Evolutionary conservation across 1,284 basidiomycete species (phyloP).

Genomic region (Trichosporon sp.): DNA sequence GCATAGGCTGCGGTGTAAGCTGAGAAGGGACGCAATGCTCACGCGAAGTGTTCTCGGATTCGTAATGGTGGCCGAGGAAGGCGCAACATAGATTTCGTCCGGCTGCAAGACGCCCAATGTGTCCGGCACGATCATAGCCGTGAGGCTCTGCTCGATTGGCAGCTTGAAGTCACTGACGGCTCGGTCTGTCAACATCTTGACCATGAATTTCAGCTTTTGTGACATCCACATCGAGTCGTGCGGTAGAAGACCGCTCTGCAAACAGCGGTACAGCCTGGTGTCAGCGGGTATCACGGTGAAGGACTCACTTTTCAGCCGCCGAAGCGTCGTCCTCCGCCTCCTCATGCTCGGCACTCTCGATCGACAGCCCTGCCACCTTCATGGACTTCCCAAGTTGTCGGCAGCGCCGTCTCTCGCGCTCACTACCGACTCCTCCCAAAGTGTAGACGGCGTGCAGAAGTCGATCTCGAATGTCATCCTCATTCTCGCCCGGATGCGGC

Average conservation of each 20-base stretch:
- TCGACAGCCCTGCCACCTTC: conserved; percentile 25
- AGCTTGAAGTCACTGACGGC: conserved; percentile 26
- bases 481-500: conserved; percentile 19
- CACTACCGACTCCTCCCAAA: conserved; percentile 29
- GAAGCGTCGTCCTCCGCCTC: conserved; percentile 10
- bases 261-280: conserved; percentile 6
- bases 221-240: conserved; percentile 16
- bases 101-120: conserved; percentile 26
- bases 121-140: conserved; percentile 40
- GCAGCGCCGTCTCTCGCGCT: conserved; percentile 22
- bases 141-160: conserved; percentile 25
- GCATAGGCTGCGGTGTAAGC: conserved; percentile 14
- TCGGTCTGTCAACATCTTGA: conserved; percentile 16
- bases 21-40: background rate
- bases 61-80: conserved; percentile 19
- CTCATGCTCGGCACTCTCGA: background rate
- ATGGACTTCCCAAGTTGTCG: conserved; percentile 17
- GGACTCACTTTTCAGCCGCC: conserved; percentile 28
- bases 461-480: conserved; percentile 18
- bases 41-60: conserved; percentile 22
- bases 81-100: conserved; percentile 33
- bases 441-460: conserved; percentile 20
- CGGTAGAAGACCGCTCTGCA: conserved; percentile 21
- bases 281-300: background rate
- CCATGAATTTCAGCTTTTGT: conserved; percentile 26